Conservation (phyloP, 441 rosid species). For the Syzygium malaccense region DNA sequence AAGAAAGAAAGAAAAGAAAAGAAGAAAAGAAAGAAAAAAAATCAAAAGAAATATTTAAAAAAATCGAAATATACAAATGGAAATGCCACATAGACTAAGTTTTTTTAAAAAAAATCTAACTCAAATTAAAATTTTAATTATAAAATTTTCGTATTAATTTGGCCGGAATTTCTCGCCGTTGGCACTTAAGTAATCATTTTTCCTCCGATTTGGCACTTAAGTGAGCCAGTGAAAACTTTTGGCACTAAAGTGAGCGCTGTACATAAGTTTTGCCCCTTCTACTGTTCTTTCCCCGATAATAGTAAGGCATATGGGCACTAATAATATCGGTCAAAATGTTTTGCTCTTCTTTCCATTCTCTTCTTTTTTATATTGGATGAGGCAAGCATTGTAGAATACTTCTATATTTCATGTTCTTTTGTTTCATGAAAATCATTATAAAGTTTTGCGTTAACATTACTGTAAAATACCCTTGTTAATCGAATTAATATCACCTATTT, state of each 20-base stretch:
- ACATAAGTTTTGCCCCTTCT: background rate
- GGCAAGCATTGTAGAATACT: background rate
- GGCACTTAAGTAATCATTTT: no score
- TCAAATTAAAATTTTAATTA: no score
- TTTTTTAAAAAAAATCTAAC: no score
- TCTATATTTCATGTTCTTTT: background rate
- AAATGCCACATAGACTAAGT: no score
- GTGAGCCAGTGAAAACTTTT: no score
- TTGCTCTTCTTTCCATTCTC: background rate
- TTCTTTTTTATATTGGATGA: background rate
- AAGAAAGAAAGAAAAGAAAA: no score
- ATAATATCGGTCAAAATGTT: background rate
- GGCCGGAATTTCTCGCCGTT: no score
- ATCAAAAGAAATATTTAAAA: no score
- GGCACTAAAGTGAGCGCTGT: background rate
- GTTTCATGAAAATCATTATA: background rate
- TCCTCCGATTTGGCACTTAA: no score
- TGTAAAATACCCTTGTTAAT: background rate
- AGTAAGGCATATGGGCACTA: background rate
- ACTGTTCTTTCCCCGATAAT: background rate
- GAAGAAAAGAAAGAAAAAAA: no score
- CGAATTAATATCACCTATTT: background rate
- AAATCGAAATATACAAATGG: no score
- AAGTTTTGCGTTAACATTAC: background rate
- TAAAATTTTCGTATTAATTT: no score